phyloP scores from a whole-genome alignment of 2,329 filamentous ascomycete genomes.

The Magnaporthiopsis incrustans region DNA sequence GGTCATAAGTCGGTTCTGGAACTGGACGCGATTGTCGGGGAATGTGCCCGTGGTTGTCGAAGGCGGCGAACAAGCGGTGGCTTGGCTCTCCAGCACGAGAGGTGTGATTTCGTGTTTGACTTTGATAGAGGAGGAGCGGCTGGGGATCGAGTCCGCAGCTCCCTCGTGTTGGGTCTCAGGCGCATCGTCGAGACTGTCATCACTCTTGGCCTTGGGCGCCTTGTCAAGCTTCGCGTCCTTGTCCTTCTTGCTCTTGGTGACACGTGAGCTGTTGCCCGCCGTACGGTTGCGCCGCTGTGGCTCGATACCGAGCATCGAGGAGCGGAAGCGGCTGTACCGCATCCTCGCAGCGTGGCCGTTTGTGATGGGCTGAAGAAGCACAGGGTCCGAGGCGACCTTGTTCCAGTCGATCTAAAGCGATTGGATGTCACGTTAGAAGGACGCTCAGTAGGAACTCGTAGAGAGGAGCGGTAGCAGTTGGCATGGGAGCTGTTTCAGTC shows the following conservation, averaged over 20 bases:
- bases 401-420: constrained; percentile 50
- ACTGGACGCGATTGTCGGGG: constrained; percentile 20
- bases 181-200: constrained; percentile 30
- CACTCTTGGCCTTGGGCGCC: constrained; percentile 27
- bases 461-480: constrained; percentile 10
- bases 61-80: constrained; percentile 10
- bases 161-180: constrained; percentile 14
- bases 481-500: background rate
- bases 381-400: constrained; percentile 45
- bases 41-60: constrained; percentile 24
- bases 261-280: constrained; percentile 30
- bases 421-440: background rate
- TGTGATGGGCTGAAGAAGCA: constrained; percentile 44
- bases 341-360: constrained; percentile 55
- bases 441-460: constrained; percentile 2
- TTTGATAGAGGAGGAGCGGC: background rate
- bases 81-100: background rate
- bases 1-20: constrained; percentile 37
- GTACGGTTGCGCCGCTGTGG: constrained; percentile 32
- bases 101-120: background rate
- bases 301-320: constrained; percentile 37
- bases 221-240: constrained; percentile 1
- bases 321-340: constrained; percentile 47
- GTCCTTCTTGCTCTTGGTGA: constrained; percentile 38
- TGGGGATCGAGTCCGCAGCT: background rate